These are phyloP conservation scores for Fusarium sp. DNA, from an alignment of 2,329 filamentous ascomycete species.

Conservation along the genomic window DNA sequence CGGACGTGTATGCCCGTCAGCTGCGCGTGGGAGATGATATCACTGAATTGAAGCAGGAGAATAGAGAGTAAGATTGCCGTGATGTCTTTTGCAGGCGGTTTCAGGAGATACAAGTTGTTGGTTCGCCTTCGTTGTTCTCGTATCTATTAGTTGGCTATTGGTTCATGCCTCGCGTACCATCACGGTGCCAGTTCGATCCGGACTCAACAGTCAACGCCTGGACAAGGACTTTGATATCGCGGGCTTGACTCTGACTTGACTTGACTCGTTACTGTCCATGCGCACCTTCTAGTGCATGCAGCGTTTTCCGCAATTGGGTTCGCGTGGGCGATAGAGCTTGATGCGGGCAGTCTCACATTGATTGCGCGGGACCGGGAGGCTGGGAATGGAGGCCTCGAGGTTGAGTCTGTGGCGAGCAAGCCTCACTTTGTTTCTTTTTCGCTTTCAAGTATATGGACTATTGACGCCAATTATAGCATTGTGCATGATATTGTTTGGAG, in stretches of 20 bases:
- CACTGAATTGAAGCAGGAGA: background rate
- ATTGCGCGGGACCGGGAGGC: background rate
- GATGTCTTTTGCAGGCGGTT: background rate
- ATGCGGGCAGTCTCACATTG: background rate
- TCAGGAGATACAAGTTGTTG: background rate
- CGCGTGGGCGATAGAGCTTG: background rate
- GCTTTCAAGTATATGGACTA: background rate
- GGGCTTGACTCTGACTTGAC: background rate
- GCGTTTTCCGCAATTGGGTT: background rate
- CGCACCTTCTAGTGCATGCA: background rate
- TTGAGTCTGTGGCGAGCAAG: background rate
- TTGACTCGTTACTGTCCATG: background rate
- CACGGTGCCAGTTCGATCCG: background rate
- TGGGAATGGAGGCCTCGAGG: background rate
- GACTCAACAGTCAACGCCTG: background rate
- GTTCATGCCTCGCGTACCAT: background rate
- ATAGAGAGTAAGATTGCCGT: background rate
- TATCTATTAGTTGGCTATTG: background rate
- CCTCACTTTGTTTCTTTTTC: background rate
- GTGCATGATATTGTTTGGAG: background rate
- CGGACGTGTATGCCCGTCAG: background rate
- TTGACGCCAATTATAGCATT: background rate
- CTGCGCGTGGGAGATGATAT: background rate
- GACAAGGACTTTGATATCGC: background rate
- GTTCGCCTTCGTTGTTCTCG: background rate